Conservation (phyloP, 495 filamentous ascomycete species). For the Penicillium pancosmium region DNA sequence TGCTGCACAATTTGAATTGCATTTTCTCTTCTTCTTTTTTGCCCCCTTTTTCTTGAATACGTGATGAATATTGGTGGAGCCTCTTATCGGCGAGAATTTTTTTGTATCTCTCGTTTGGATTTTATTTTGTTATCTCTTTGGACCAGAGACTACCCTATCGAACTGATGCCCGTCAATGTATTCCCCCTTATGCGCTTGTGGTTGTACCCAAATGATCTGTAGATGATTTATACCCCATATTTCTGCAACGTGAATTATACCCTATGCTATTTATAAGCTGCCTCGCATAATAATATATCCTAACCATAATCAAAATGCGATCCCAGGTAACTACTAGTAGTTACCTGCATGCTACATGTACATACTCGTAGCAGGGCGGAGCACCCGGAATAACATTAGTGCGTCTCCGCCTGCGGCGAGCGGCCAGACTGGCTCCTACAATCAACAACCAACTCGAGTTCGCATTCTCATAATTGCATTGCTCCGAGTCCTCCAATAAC, state of each 20-base stretch:
- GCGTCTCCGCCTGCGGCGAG: constrained; percentile 44
- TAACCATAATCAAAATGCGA: too few relatives aligned
- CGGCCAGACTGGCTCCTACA: constrained; percentile 42
- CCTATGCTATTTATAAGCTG: too few relatives aligned
- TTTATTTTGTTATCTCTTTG: background rate
- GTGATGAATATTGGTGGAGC: constrained; percentile 1
- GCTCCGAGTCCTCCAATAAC: constrained; percentile 8
- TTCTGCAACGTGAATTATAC: background rate
- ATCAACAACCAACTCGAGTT: constrained; percentile 34
- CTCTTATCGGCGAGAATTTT: background rate
- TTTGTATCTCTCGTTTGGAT: background rate
- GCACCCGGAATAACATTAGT: constrained; percentile 42
- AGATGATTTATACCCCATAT: constrained; percentile 2
- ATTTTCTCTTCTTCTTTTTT: background rate
- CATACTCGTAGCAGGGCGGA: background rate
- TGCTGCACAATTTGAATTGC: constrained; percentile 22
- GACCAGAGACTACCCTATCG: background rate
- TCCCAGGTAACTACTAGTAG: too few relatives aligned
- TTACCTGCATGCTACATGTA: too few relatives aligned
- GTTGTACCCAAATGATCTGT: background rate
- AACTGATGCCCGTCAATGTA: background rate
- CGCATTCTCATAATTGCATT: constrained; percentile 11
- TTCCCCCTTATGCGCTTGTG: background rate
- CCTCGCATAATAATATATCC: too few relatives aligned
- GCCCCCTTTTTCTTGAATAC: background rate